Conservation (phyloP, 257 asterid species). For the Paulownia fortunei region DNA sequence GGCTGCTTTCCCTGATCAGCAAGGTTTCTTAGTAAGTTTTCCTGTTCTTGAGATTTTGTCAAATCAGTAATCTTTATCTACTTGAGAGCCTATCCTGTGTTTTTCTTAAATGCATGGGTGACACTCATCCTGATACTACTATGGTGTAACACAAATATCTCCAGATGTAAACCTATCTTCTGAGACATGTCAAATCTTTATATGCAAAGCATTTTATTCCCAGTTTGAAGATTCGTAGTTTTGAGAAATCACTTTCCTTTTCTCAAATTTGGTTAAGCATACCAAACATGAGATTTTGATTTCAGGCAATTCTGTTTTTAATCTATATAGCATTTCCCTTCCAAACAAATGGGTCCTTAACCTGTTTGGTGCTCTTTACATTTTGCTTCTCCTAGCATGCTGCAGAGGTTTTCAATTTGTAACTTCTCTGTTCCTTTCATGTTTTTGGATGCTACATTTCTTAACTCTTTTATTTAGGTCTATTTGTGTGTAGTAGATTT, state of each 20-base stretch:
- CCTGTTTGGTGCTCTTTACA: background rate
- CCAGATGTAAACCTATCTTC: background rate
- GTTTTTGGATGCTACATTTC: background rate
- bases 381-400: background rate
- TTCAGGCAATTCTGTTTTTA: background rate
- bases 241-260: background rate
- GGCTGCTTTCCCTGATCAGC: constrained; percentile 92
- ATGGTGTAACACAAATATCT: background rate
- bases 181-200: background rate
- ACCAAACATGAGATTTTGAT: background rate
- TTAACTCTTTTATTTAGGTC: background rate
- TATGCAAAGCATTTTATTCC: background rate
- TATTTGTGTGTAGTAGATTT: background rate
- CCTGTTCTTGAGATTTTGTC: background rate
- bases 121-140: background rate
- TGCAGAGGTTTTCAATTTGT: background rate
- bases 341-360: background rate
- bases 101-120: background rate
- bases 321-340: background rate
- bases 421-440: background rate
- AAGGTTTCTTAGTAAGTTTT: constrained; percentile 77
- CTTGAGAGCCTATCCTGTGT: background rate
- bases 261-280: background rate
- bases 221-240: background rate
- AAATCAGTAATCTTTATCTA: background rate